These are phyloP conservation scores for Neurospora sp. DNA, from an alignment of 495 filamentous ascomycete genomes.

Conservation along the genomic window DNA sequence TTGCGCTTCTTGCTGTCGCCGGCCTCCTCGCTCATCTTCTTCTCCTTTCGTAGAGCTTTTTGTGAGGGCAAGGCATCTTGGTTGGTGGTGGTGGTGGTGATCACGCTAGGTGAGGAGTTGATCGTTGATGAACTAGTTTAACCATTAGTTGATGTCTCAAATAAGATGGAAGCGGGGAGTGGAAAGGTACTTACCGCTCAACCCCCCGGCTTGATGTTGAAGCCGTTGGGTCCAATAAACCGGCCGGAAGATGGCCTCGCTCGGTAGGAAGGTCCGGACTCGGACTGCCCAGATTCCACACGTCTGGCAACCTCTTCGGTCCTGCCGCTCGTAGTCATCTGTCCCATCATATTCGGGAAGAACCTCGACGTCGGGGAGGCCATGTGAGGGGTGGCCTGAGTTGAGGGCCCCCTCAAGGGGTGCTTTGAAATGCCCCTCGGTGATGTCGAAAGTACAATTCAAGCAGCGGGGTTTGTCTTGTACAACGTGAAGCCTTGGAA, in stretches of 20 bases:
- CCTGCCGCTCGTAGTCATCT: not conserved
- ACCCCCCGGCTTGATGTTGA: not conserved
- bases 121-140: not conserved
- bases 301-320: no score
- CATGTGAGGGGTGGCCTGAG: not conserved
- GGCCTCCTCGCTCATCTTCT: not conserved
- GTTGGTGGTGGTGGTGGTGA: not conserved
- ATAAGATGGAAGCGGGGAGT: not conserved
- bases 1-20: not conserved
- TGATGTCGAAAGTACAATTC: constrained; percentile 14
- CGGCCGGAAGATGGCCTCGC: not conserved
- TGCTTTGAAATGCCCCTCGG: constrained; percentile 7
- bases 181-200: not conserved
- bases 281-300: no score
- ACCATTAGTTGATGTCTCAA: not conserved
- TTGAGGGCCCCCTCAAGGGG: constrained; percentile 21
- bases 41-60: not conserved
- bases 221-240: not conserved
- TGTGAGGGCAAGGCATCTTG: not conserved
- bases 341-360: constrained; percentile 30
- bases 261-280: not conserved
- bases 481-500: no score
- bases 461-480: no score
- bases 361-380: constrained; percentile 60
- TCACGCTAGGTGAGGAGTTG: not conserved